These are phyloP conservation scores for Odontarrhena argentea DNA, from an alignment of 345 rosid genomes.

Conservation along the genomic window DNA sequence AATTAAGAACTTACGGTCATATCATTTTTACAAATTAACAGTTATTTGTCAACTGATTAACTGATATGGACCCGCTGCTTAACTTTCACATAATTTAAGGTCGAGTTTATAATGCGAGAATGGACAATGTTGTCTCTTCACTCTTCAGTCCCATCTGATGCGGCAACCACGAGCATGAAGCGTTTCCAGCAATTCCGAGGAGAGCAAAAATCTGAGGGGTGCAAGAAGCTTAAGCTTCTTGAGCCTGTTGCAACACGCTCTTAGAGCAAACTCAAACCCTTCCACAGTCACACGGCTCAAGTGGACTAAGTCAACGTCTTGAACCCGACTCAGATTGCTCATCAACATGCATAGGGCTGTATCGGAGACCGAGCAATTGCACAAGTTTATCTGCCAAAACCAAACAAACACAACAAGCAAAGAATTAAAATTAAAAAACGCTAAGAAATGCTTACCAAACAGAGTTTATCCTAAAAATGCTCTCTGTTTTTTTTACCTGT, in stretches of 20 bases:
- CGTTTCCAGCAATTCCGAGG: constrained; percentile 65
- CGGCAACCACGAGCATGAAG: constrained; percentile 73
- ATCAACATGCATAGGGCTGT: constrained; percentile 64
- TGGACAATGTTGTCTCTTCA: neutral
- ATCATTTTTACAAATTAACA: too few relatives aligned
- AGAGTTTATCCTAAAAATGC: neutral
- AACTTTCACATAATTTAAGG: too few relatives aligned
- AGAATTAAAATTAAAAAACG: neutral
- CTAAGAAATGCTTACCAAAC: neutral
- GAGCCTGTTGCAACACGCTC: constrained; percentile 64
- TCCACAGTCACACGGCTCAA: constrained; percentile 64
- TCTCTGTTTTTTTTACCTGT: constrained; percentile 55
- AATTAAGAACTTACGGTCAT: too few relatives aligned
- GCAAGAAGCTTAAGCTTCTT: constrained; percentile 84
- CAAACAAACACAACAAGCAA: constrained; percentile 6
- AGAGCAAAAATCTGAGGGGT: constrained; percentile 64
- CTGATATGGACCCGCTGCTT: too few relatives aligned
- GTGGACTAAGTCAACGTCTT: constrained; percentile 83
- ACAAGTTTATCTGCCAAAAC: constrained; percentile 78
- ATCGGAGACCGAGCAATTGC: constrained; percentile 56
- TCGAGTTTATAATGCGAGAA: neutral
- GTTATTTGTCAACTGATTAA: too few relatives aligned
- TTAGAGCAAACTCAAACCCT: constrained; percentile 77
- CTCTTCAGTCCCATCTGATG: constrained; percentile 74
- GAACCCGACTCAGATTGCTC: constrained; percentile 78